Base-by-base conservation (phyloP, 2,329 filamentous ascomycete genomes). In the Harringtonia lauricola region DNA sequence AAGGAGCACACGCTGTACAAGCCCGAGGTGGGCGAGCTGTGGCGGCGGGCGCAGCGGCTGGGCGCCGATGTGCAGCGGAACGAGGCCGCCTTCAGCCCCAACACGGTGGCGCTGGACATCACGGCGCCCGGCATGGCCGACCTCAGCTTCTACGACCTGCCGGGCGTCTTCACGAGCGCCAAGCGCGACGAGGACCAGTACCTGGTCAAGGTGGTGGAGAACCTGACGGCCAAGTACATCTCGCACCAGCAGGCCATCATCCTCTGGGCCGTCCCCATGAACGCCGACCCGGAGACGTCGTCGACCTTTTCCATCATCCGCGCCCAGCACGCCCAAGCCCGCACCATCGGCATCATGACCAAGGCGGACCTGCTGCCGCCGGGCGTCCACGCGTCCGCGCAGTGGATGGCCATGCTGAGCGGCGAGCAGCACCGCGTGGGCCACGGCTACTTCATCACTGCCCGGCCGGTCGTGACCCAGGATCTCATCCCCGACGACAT, bases 121-220 rank as follows among this genome's bases (percentile, higher is more conserved):
- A 77, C 77, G 0, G 83, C 81, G 0, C 83, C 83, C 0, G 70
- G 68, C 0, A 70, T 90, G 0, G 81, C 86, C 0, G 79, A 86
- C 7, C 58, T 95, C 0, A 86, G 82, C 0, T 94, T 95, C 53
- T 90, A 86, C 48, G 88, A 95, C 48, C 69, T 95, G 1, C 88
- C 88, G 0, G 88, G 88, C 0, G 78, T 94, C 0, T 90, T 94
- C 48, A 77, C 79, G 18, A 81, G 81, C 8, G 72, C 81, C 0
- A 75, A 78, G 2, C 68, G 78, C 8, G 72, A 73, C 8, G 67
- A 75, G 3, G 79, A 89, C 15, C 68, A 74, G 10, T 84, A 84
- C 45, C 65, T 90, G 0, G 81, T 89, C 13, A 66, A 71, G 0
- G 76, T 92, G 0, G 83, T 94, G 0, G 70, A 79, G 41, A 83